A percentile compares a stretch with the other conserved stretches of the same genome.
phyloP scores from a whole-genome alignment of 75 land plant genomes.

The Picea glauca region DNA sequence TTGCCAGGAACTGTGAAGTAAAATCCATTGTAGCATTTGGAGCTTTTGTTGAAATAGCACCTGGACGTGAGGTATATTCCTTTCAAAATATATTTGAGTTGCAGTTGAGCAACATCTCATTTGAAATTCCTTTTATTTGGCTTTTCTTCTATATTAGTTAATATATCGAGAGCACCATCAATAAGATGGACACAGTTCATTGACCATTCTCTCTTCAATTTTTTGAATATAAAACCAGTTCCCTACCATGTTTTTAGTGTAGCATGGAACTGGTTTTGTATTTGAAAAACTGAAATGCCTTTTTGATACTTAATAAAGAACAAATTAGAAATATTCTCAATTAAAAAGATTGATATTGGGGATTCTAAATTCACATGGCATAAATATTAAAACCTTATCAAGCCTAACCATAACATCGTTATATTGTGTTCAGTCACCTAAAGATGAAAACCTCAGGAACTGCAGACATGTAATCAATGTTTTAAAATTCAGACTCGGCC shows the following conservation, averaged over 20 bases:
- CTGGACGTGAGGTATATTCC: slow-evolving; percentile 84
- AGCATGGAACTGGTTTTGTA: background rate
- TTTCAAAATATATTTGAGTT: background rate
- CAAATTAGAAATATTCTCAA: background rate
- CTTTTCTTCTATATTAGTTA: background rate
- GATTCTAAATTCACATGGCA: background rate
- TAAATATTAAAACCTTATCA: background rate
- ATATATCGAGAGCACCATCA: background rate
- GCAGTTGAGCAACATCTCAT: background rate
- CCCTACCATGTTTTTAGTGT: background rate
- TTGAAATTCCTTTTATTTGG: background rate
- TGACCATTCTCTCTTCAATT: background rate
- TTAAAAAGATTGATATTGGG: background rate
- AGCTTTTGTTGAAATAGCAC: slow-evolving; percentile 89
- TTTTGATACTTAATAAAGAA: background rate
- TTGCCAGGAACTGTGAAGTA: slow-evolving; percentile 87
- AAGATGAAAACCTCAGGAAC: background rate
- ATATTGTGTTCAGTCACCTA: background rate
- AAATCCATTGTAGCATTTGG: slow-evolving; percentile 84
- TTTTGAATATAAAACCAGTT: background rate
- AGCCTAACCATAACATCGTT: background rate
- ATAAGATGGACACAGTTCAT: background rate
- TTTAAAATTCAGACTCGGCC: too few relatives aligned
- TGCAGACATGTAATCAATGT: background rate
- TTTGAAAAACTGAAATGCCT: background rate